Conservation (phyloP, 495 filamentous ascomycete species). For the Neurospora tetraspora region DNA sequence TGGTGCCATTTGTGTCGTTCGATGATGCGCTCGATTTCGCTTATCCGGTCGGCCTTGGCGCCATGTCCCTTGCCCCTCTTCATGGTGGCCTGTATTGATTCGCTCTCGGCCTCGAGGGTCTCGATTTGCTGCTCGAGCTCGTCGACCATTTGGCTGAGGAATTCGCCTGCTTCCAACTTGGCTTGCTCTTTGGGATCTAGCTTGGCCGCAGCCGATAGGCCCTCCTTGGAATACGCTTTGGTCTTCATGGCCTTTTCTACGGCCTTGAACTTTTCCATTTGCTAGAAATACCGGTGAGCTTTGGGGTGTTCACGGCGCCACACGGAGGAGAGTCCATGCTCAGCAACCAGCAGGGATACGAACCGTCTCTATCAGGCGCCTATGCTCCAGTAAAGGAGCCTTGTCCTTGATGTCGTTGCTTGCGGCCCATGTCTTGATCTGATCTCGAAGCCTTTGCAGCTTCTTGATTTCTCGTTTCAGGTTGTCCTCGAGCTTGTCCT, state of each 20-base stretch:
- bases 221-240: slow-evolving; percentile 98
- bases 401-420: slow-evolving; percentile 99
- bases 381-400: slow-evolving; percentile 81
- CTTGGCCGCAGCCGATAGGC: slow-evolving; percentile 78
- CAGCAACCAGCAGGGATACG: slow-evolving; percentile 10
- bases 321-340: background rate
- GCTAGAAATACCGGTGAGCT: slow-evolving; percentile 43
- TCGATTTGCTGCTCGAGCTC: slow-evolving; percentile 91
- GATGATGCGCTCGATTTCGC: slow-evolving; percentile 70
- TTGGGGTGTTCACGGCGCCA: slow-evolving; percentile 1
- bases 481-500: slow-evolving; percentile 95
- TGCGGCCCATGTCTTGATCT: slow-evolving; percentile 98
- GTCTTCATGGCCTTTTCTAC: slow-evolving; percentile 99
- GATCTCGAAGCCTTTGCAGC: slow-evolving; percentile 89
- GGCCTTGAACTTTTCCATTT: slow-evolving; percentile 99
- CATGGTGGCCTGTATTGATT: slow-evolving; percentile 73
- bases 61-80: slow-evolving; percentile 88
- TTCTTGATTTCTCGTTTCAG: slow-evolving; percentile 99
- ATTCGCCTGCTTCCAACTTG: slow-evolving; percentile 75
- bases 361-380: slow-evolving; percentile 94
- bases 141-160: slow-evolving; percentile 79
- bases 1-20: slow-evolving; percentile 97
- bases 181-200: slow-evolving; percentile 92
- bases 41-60: slow-evolving; percentile 73
- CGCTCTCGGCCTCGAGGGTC: slow-evolving; percentile 79